These are phyloP conservation scores for Leccinum ochraceum DNA, from an alignment of 768 basidiomycete genomes.

Conservation along the genomic window DNA sequence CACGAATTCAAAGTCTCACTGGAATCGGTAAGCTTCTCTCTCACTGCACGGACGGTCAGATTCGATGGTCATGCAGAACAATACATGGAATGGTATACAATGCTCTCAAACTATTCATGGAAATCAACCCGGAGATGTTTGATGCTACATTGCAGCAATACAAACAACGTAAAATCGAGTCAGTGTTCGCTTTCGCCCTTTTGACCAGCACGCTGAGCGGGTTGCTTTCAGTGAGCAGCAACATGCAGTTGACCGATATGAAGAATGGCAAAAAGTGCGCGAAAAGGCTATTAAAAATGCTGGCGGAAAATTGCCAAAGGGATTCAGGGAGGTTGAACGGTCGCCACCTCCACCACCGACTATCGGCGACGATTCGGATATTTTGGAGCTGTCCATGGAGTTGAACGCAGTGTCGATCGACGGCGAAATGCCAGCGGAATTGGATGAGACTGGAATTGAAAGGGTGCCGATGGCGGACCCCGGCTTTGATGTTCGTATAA, in stretches of 20 bases:
- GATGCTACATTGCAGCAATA: slow-evolving; percentile 93
- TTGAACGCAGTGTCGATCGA: slow-evolving; percentile 83
- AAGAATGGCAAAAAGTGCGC: slow-evolving; percentile 86
- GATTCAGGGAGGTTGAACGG: slow-evolving; percentile 67
- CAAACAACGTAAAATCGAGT: slow-evolving; percentile 86
- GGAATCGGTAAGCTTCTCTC: slow-evolving; percentile 80
- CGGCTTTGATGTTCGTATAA: slow-evolving; percentile 71
- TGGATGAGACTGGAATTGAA: slow-evolving; percentile 83
- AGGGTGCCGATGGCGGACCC: slow-evolving; percentile 92
- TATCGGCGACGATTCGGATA: slow-evolving; percentile 79
- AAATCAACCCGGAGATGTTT: slow-evolving; percentile 96
- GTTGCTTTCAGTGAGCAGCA: slow-evolving; percentile 72
- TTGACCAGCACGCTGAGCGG: slow-evolving; percentile 5
- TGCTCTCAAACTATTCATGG: slow-evolving; percentile 97
- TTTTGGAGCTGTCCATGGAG: slow-evolving; percentile 88
- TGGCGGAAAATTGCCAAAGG: slow-evolving; percentile 68
- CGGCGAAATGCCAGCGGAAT: slow-evolving; percentile 55
- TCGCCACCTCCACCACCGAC: slow-evolving; percentile 77
- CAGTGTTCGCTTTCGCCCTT: slow-evolving; percentile 36
- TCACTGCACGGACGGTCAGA: slow-evolving; percentile 1
- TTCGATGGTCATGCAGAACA: slow-evolving; percentile 55
- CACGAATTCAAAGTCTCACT: slow-evolving; percentile 94
- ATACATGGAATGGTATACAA: slow-evolving; percentile 99
- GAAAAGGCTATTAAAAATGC: slow-evolving; percentile 74
- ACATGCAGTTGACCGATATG: slow-evolving; percentile 79